A percentile compares a stretch with the other conserved stretches of the same genome.
Conservation (phyloP, 805 yeast genomes). For the Candida oleophila region DNA sequence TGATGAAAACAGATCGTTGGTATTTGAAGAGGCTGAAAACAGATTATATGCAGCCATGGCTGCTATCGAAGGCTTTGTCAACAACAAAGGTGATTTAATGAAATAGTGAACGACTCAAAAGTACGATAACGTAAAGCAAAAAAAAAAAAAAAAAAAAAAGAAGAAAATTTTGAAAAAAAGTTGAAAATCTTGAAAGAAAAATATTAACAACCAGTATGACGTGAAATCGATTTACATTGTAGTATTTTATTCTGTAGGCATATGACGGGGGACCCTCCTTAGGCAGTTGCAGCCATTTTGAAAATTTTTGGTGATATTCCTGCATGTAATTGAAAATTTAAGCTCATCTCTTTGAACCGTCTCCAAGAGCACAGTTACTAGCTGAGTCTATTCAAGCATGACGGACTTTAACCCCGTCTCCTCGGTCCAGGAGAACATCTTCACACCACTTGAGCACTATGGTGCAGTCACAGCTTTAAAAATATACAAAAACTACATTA, state of each 20-base stretch:
- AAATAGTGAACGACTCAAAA: no score
- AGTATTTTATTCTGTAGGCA: no score
- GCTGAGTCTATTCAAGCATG: neutral
- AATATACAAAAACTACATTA: conserved; percentile 34
- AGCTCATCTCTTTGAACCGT: neutral
- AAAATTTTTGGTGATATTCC: neutral
- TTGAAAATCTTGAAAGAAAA: neutral
- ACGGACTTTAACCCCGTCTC: conserved; percentile 11
- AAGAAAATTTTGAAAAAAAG: neutral
- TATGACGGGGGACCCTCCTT: no score
- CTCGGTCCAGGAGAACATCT: conserved; percentile 16
- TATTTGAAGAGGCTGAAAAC: conserved; percentile 95
- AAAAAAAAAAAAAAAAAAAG: neutral
- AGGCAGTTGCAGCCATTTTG: no score
- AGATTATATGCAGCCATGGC: conserved; percentile 96
- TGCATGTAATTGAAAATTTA: neutral
- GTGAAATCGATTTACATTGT: neutral
- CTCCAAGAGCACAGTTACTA: neutral
- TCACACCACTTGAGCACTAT: conserved; percentile 33
- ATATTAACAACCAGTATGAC: neutral
- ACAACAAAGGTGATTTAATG: conserved; percentile 64
- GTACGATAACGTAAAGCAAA: no score
- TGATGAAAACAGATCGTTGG: conserved; percentile 65
- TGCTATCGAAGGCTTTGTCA: conserved; percentile 84
- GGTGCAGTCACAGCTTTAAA: conserved; percentile 75